Evolutionary conservation across 1,139 yeast genomes (phyloP).

Genomic region (Entelexis paramagnoliae): DNA sequence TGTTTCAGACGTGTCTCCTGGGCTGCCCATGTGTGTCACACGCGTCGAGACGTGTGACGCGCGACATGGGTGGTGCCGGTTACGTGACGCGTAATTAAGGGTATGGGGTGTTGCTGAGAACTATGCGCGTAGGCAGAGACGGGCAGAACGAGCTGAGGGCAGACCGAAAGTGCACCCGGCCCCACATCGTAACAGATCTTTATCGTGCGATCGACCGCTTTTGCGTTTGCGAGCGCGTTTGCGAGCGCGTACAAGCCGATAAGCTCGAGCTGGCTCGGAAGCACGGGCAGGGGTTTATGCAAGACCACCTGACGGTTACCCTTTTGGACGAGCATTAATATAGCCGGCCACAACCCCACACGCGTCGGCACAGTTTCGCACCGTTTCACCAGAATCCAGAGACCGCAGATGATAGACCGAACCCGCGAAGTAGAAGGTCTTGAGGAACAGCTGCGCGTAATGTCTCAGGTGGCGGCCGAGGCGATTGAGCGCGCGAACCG

Average conservation of each 20-base stretch:
- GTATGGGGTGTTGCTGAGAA: not conserved
- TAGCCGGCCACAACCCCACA: not conserved
- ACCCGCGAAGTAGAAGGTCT: constrained; percentile 28
- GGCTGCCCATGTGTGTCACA: not conserved
- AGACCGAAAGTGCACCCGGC: too few relatives aligned
- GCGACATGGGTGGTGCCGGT: not conserved
- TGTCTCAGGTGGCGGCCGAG: constrained; percentile 30
- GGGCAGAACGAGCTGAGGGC: too few relatives aligned
- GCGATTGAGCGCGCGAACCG: constrained; percentile 31
- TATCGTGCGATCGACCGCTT: too few relatives aligned
- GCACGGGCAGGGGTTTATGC: constrained; percentile 2
- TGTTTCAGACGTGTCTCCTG: not conserved
- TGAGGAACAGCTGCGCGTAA: constrained; percentile 28
- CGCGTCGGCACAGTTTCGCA: not conserved
- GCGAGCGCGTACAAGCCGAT: not conserved
- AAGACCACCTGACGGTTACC: not conserved
- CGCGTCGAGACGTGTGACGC: not conserved
- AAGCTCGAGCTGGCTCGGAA: not conserved
- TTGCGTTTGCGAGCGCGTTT: too few relatives aligned
- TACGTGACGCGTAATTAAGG: constrained; percentile 6
- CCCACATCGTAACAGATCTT: too few relatives aligned
- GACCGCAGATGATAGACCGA: not conserved
- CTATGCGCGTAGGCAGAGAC: too few relatives aligned
- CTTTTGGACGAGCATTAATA: not conserved
- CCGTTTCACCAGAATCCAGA: not conserved